A percentile compares a stretch with the other conserved stretches of the same genome.
Evolutionary conservation across 306 rosid genomes (phyloP).

Genomic region (Cucurbita pepo): DNA sequence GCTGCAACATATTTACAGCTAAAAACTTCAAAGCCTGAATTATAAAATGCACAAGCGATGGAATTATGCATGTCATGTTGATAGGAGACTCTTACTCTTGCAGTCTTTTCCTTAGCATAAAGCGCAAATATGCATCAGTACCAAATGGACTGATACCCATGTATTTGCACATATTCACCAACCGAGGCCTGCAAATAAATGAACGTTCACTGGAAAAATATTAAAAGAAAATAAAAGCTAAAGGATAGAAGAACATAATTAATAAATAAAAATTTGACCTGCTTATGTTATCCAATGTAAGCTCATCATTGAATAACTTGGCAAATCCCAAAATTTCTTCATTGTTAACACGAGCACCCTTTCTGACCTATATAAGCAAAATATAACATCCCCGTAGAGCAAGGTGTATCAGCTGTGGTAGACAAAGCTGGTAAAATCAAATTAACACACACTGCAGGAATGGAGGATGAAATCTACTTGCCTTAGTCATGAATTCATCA

Average conservation of each 20-base stretch:
- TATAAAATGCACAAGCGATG: not conserved
- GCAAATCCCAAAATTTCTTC: slow-evolving; percentile 95
- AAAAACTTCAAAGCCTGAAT: not conserved
- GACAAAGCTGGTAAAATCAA: not conserved
- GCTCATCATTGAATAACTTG: slow-evolving; percentile 90
- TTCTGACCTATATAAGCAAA: slow-evolving; percentile 49
- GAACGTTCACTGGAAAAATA: not conserved
- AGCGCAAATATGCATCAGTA: slow-evolving; percentile 83
- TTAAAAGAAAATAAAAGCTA: not conserved
- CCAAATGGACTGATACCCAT: slow-evolving; percentile 89
- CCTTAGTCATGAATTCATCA: slow-evolving; percentile 64
- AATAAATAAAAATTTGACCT: slow-evolving; percentile 29
- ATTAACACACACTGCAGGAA: not conserved
- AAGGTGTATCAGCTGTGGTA: not conserved
- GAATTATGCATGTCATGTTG: not conserved
- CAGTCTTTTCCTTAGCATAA: slow-evolving; percentile 67
- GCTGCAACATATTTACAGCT: not conserved
- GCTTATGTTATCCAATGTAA: slow-evolving; percentile 90
- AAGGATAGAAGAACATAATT: not conserved
- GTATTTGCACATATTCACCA: slow-evolving; percentile 96
- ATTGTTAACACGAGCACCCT: slow-evolving; percentile 59
- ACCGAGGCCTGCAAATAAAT: slow-evolving; percentile 56
- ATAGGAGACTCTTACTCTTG: slow-evolving; percentile 36
- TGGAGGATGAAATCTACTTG: slow-evolving; percentile 6
- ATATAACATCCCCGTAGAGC: not conserved